Conservation (phyloP, 345 rosid genomes). For the Melastoma malabathricum region DNA sequence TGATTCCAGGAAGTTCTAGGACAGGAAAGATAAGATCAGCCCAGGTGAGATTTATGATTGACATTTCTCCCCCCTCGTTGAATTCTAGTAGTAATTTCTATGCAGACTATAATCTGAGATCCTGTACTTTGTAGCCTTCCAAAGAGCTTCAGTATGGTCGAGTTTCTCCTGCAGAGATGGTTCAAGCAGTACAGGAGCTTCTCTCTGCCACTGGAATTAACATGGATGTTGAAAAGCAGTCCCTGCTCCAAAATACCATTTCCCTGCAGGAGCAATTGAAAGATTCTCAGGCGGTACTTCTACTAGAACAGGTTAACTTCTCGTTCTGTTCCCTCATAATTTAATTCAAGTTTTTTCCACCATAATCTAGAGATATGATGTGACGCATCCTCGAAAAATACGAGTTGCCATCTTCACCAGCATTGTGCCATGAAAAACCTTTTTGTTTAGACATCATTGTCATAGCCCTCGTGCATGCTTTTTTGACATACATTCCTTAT, state of each 20-base stretch:
- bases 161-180: conserved; percentile 75
- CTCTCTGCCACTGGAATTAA: conserved; percentile 84
- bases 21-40: conserved; percentile 28
- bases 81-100: no score
- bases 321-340: neutral
- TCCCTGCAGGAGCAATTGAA: conserved; percentile 68
- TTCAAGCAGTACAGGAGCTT: conserved; percentile 85
- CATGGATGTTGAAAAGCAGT: conserved; percentile 71
- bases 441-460: no score
- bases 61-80: no score
- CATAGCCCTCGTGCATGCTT: no score
- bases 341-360: no score
- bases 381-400: no score
- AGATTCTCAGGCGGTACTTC: conserved; percentile 60
- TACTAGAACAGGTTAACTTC: conserved; percentile 70
- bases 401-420: neutral
- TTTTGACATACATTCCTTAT: no score
- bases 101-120: neutral
- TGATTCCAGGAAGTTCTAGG: conserved; percentile 38
- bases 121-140: conserved; percentile 26
- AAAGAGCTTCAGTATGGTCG: conserved; percentile 53
- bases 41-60: conserved; percentile 37
- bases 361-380: no score
- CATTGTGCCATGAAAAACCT: no score
- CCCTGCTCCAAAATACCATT: conserved; percentile 53